Percentiles rank a stretch among this genome's conserved stretches.
Conservation (phyloP, 2,329 filamentous ascomycete species). For the Botrytis cinerea region DNA sequence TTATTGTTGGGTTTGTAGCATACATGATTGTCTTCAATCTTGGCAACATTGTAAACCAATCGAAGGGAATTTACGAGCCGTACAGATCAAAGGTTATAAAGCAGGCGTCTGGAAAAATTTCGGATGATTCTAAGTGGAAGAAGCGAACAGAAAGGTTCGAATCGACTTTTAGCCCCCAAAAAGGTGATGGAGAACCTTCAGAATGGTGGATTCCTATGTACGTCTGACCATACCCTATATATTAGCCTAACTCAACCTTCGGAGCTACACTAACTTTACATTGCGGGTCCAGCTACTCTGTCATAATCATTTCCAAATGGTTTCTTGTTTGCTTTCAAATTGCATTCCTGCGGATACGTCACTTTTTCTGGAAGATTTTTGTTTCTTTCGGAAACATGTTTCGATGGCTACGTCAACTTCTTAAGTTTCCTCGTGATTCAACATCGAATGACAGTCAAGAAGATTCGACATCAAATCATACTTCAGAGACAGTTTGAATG, state of each 20-base stretch:
- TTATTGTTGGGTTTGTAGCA: neutral
- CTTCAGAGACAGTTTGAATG: neutral
- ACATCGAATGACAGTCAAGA: neutral
- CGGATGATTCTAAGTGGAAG: neutral
- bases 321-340: neutral
- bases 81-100: neutral
- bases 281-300: neutral
- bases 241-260: too few relatives aligned
- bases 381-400: neutral
- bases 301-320: neutral
- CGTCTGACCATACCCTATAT: neutral
- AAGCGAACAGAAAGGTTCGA: neutral
- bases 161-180: neutral
- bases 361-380: neutral
- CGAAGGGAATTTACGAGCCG: neutral
- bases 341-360: neutral
- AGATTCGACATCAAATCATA: rapidly evolving
- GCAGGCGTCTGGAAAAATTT: neutral
- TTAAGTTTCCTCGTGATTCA: neutral
- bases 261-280: neutral
- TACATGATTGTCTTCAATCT: neutral
- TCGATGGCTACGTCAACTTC: neutral
- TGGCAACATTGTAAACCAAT: neutral
- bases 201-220: neutral
- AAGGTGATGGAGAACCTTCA: neutral